Evolutionary conservation across 1,284 basidiomycete genomes (phyloP).

Genomic region (Fomitopsis schrenkii): DNA sequence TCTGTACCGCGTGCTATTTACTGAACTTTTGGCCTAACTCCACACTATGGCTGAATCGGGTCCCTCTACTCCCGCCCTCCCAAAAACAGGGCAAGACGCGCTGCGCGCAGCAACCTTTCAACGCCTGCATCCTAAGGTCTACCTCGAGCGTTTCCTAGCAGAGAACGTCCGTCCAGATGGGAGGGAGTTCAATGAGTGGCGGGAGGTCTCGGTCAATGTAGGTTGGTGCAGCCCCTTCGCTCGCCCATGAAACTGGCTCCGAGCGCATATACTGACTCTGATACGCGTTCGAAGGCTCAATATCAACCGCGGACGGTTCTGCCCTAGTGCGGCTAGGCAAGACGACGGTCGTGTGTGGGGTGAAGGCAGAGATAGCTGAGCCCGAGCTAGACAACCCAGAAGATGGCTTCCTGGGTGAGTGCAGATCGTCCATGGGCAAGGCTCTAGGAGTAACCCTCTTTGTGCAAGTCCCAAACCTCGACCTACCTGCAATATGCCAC

Average conservation of each 20-base stretch:
- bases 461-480: conserved; percentile 74
- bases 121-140: conserved; percentile 76
- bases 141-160: conserved; percentile 75
- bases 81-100: conserved; percentile 19
- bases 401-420: conserved; percentile 79
- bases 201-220: conserved; percentile 67
- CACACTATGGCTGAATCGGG: conserved; percentile 18
- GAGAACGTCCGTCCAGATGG: conserved; percentile 77
- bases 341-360: conserved; percentile 89
- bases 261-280: neutral
- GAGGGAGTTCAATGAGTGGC: conserved; percentile 55
- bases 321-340: conserved; percentile 86
- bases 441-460: neutral
- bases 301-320: conserved; percentile 88
- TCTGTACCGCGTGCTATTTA: neutral
- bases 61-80: conserved; percentile 8
- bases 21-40: neutral
- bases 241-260: neutral
- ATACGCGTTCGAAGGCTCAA: conserved; percentile 55
- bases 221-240: conserved; percentile 44
- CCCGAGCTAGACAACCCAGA: conserved; percentile 75
- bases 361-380: conserved; percentile 92
- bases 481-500: conserved; percentile 90
- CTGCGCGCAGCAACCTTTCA: conserved; percentile 73
- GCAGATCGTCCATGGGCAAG: neutral